Evolutionary conservation across 805 yeast species (phyloP), one percentile per base, ranked within the genome.

Genomic region (Wickerhamomyces alni): DNA sequence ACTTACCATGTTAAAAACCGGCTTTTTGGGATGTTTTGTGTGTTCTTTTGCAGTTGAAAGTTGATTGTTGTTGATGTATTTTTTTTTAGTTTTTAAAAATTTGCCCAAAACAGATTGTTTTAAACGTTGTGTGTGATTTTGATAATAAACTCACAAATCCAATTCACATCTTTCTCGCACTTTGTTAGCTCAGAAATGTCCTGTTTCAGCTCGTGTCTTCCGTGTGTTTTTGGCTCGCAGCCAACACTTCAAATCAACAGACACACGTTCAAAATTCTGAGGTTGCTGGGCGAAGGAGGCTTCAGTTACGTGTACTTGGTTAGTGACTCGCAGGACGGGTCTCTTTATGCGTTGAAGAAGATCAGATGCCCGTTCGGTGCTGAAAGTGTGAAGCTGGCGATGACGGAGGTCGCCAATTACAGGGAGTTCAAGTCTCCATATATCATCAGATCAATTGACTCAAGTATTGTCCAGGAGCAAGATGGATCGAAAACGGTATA

Each of bases 211-310:
- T 17, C 34, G 17, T 51, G 53, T 27, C 37, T 45, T 5, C 45
- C 47, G 18, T 53, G 55, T 19, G 12, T 31, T 24, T 57, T 69
- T 33, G 57, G 48, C 25, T 46, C 58, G n/a, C 52, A 74, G 13
- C 89, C 93, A 1, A 69, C 70, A 8, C 63, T 88, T 10, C 54
- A 67, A 15, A 74, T 89, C 46, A 83, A 84, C 57, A 75, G 76
- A 40, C 69, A 75, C 28, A 66, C 67, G 35, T 85, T 82, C 63
- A 69, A 67, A 50, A 81, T 89, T 15, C 62, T 78, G 39, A 72
- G 77, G 43, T 69, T 89, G n/a, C 65, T 89, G 7, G 96, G 95
- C 9, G 97, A 88, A 63, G 95, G 95, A 3, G 94, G 93, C 12
- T 84, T 83, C 55, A 81, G 95, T 1, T 87, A 83, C 50, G 95